Base-by-base conservation (phyloP, 2,329 filamentous ascomycete genomes). In the Neofusicoccum umdonicola region DNA sequence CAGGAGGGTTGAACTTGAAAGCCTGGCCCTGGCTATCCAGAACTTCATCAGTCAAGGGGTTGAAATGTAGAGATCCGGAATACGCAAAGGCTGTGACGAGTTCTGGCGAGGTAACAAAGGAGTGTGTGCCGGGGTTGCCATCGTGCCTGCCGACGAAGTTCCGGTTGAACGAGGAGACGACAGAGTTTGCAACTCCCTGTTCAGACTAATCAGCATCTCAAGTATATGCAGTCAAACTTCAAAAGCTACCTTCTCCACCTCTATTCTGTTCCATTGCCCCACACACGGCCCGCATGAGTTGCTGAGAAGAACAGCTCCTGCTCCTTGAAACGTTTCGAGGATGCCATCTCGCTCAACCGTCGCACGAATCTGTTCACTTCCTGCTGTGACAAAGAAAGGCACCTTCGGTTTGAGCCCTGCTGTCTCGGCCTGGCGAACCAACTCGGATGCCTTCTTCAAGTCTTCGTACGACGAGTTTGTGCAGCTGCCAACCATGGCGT, bases 71-170 rank as follows among this genome's bases (percentile, higher is more conserved):
- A 15, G 66, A 66, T 1, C 69, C 67, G 48, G 69, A 68, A 57
- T 68, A 70, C 3, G 69, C 67, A 31, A 70, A 69, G 39, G 76
- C 79, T 11, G 79, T 79, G 27, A 80, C 80, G 62, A 83, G 72
- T 64, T 83, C 80, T 19, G 81, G 80, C 2, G 80, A 82, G 15
- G 80, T 78, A 51, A 83, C 78, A 66, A 83, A 83, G 0, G 80
- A 81, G 69, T 82, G 80, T 0, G 81, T 83, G 34, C 78, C 80
- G 1, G 81, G 74, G 42, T 78, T 77, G 3, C 74, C 68, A 62
- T 78, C 75, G 51, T 77, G 76, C 1, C 76, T 74, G 3, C 73
- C 75, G 0, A 74, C 75, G 58, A 77, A 78, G 19, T 78, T 78
- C 5, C 76, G 70, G 61, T 78, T 78, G 67, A 74, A 78, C 22